Evolutionary conservation across 1,284 basidiomycete genomes (phyloP), one percentile per base, ranked within the genome.

Genomic region (Fereydounia khargensis): DNA sequence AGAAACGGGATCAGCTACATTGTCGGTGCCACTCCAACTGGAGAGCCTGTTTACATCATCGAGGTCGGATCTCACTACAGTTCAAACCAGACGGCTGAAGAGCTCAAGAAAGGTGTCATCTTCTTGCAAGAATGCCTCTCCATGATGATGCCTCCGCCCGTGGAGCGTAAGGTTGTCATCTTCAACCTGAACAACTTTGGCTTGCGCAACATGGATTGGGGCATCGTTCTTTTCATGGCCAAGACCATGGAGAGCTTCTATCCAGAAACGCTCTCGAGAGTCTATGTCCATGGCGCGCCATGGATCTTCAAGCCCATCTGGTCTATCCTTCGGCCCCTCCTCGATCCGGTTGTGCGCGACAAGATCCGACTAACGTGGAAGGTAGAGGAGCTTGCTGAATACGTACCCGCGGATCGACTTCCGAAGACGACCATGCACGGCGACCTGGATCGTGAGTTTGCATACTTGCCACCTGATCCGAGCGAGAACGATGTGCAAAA

Each of bases 261-360:
- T 25, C 65, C 60, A 2, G 68, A 71, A 36, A 68, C 65, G 9
- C 34, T 70, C 18, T 59, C 68, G n/a, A 25, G 68, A 3, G 55
- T 72, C 21, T 70, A 69, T 24, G 67, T 70, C 10, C 68, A 70
- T 40, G 54, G 65, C 28, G 63, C 69, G 17, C 69, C 69, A 2
- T 72, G 69, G 69, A 66, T 72, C 52, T 72, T 72, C 37, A 67
- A 64, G 38, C 66, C 66, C 4, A 68, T 72, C 39, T 72, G 69
- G 69, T 50, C 55, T 35, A 70, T 72, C 30, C 44, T 72, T 4
- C 47, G 60, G 19, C 69, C 69, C 8, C 40, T 72, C 24, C 37
- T 72, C 17, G 67, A 72, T 51, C 69, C 69, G 1, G 62, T 72
- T 7, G 69, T 72, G 22, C 39, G 69, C 23, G 69, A 72, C 47